Evolutionary conservation across 75 land plant genomes (phyloP), one percentile per base, ranked within the genome.

Genomic region (Selaginella moellendorffii): DNA sequence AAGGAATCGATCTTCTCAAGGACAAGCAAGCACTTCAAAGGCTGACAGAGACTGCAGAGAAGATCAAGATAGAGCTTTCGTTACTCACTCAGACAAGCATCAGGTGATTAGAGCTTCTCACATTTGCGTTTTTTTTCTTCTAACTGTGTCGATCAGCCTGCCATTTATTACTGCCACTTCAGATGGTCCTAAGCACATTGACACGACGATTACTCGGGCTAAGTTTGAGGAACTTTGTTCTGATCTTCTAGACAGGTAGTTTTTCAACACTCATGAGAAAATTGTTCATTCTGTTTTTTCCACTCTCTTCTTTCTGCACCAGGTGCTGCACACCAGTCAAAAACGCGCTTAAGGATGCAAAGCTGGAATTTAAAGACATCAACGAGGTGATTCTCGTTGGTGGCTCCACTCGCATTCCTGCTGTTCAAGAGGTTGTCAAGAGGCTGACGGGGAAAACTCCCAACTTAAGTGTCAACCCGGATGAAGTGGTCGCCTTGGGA

Each of bases 221-320:
- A 69, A 69, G 54, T 69, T 69, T 63, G 71, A 69, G 66, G 71
- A 69, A 21, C 25, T 69, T 14, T 69, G 65, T 30, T 69, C 71
- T 42, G 9, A 42, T 65, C 5, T 42, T 68, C 0, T n/a, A n/a
- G n/a, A n/a, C n/a, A n/a, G n/a, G n/a, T n/a, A n/a, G n/a, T n/a
- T n/a, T n/a, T 61, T 17, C n/a, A n/a, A n/a, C n/a, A n/a, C 2
- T 27, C 8, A 9, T 20, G 23, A 8, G 17, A 8, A 19, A 8
- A 20, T n/a, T n/a, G n/a, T n/a, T n/a, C n/a, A n/a, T n/a, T n/a
- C n/a, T n/a, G n/a, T n/a, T n/a, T n/a, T 68, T 20, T 29, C 21
- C 29, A 21, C 17, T 29, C 27, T 29, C 30, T n/a, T 60, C 0
- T 23, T 26, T 0, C 71, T 54, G 24, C 27, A 62, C 31, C 30